Evolutionary conservation across 306 rosid genomes (phyloP).

Genomic region (Calophaca sinica): DNA sequence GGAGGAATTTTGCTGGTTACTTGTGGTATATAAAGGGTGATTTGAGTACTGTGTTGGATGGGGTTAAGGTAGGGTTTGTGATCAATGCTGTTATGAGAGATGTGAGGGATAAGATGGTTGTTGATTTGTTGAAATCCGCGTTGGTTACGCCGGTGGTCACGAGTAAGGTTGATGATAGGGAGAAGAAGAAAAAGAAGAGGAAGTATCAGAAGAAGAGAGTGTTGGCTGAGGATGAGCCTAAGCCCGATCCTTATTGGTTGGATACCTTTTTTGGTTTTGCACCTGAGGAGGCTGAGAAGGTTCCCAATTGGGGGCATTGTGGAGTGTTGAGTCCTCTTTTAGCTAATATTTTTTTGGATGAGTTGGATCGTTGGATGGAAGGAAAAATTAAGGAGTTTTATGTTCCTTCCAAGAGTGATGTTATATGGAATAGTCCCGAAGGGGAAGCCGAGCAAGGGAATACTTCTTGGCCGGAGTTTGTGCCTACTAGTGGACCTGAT

Average conservation of each 20-base stretch:
- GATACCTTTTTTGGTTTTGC: constrained; percentile 90
- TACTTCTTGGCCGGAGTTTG: constrained; percentile 98
- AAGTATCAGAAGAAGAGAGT: constrained; percentile 97
- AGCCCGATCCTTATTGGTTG: constrained; percentile 98
- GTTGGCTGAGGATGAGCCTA: constrained; percentile 92
- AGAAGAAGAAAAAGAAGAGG: constrained; percentile 69
- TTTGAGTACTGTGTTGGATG: constrained; percentile 82
- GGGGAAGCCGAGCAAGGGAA: constrained; percentile 90
- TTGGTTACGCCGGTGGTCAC: constrained; percentile 76
- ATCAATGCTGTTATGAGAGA: constrained; percentile 86
- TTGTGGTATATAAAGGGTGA: constrained; percentile 92
- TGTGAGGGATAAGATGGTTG: constrained; percentile 81
- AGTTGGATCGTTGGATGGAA: constrained; percentile 95
- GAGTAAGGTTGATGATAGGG: constrained; percentile 57
- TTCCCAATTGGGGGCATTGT: constrained; percentile 94
- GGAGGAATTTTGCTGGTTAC: constrained; percentile 86
- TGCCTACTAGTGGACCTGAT: constrained; percentile 97
- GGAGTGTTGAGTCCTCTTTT: constrained; percentile 85
- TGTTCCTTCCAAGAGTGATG: constrained; percentile 93
- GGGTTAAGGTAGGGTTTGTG: constrained; percentile 78
- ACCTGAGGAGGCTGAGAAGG: constrained; percentile 86
- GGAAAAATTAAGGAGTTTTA: constrained; percentile 84
- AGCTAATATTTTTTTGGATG: constrained; percentile 84
- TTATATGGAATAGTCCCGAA: constrained; percentile 88
- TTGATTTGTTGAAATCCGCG: constrained; percentile 82